phyloP scores from a whole-genome alignment of 1,139 yeast genomes.

The Sugiyamaella pinicola region DNA sequence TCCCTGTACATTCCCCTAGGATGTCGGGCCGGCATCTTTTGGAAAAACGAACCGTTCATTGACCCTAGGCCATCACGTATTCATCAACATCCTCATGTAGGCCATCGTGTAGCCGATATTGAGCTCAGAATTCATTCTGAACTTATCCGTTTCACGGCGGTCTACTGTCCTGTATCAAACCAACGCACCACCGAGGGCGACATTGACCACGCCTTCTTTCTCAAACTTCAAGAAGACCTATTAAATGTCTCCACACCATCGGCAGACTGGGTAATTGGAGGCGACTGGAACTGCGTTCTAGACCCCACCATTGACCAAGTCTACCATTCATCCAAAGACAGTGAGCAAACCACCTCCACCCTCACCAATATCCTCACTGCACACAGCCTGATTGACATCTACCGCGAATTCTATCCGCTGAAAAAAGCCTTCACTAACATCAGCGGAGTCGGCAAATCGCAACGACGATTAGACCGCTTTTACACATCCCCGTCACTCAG shows the following conservation, averaged over 20 bases:
- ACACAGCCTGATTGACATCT: neutral
- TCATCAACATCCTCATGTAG: neutral
- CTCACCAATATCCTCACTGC: neutral
- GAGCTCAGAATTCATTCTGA: neutral
- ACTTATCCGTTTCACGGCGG: neutral
- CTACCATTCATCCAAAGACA: neutral
- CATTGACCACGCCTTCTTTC: neutral
- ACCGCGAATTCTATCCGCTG: neutral
- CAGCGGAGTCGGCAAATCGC: neutral
- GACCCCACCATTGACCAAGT: neutral
- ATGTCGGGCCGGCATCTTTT: neutral
- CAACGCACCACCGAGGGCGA: neutral
- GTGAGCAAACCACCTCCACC: neutral
- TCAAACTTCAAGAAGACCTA: neutral
- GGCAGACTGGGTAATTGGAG: neutral
- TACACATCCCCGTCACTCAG: neutral
- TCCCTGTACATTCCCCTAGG: neutral
- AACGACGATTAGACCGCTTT: neutral
- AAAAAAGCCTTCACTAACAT: neutral
- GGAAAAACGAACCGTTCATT: neutral
- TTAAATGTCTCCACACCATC: neutral
- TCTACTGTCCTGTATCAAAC: neutral
- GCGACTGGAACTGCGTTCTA: neutral
- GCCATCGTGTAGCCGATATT: neutral
- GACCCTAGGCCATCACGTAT: neutral